Evolutionary conservation across 495 filamentous ascomycete genomes (phyloP).

Genomic region (Friedmanniomyces simplex): DNA sequence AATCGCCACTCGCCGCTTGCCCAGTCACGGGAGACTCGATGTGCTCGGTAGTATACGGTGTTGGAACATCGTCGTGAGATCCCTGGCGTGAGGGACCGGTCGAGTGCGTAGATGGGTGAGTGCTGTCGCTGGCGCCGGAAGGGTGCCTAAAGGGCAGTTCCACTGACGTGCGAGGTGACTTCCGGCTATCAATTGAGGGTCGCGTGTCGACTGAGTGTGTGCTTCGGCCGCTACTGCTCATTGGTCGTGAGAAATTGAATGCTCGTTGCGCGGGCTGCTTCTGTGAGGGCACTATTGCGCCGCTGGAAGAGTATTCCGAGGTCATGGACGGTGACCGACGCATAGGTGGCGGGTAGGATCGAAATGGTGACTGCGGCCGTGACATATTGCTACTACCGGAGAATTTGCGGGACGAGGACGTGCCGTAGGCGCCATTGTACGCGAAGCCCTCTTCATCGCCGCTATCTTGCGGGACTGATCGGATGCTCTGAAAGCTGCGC

Average conservation of each 20-base stretch:
- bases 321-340: conserved; percentile 70
- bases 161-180: conserved; percentile 30
- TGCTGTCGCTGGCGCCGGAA: conserved; percentile 46
- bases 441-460: conserved; percentile 44
- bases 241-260: conserved; percentile 87
- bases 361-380: conserved; percentile 52
- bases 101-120: conserved; percentile 36
- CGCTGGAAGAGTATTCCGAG: conserved; percentile 61
- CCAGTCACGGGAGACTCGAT: conserved; percentile 39
- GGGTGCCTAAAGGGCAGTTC: conserved; percentile 46
- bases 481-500: conserved; percentile 46
- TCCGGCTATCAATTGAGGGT: conserved; percentile 18
- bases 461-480: conserved; percentile 47
- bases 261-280: conserved; percentile 42
- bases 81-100: conserved; percentile 32
- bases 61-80: conserved; percentile 30
- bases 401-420: conserved; percentile 23
- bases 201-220: conserved; percentile 15
- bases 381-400: conserved; percentile 43
- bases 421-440: neutral
- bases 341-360: conserved; percentile 44
- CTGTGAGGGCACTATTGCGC: conserved; percentile 42
- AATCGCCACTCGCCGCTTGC: neutral
- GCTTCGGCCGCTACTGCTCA: conserved; percentile 52
- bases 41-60: conserved; percentile 46